Evolutionary conservation across 371 early-diverging fungal species (phyloP).

Genomic region (Entomophthora muscae): DNA sequence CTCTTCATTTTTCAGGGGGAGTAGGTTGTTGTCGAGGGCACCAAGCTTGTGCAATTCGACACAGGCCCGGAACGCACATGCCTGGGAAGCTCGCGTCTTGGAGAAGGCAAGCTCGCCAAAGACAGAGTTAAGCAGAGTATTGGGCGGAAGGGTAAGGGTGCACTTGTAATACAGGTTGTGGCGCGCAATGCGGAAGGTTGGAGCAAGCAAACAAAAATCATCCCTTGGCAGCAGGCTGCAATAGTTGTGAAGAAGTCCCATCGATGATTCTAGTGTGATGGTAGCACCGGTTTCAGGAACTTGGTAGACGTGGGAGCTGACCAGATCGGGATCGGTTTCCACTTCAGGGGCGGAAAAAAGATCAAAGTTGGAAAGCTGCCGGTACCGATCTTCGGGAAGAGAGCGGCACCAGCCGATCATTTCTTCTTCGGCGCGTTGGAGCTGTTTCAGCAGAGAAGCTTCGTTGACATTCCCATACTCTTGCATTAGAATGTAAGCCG

Average conservation of each 20-base stretch:
- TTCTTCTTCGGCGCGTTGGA: slow-evolving; percentile 24
- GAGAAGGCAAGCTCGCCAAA: slow-evolving; percentile 31
- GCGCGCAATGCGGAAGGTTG: slow-evolving; percentile 22
- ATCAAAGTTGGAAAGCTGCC: slow-evolving; percentile 11
- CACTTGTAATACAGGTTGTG: slow-evolving; percentile 23
- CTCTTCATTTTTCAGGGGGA: slow-evolving; percentile 22
- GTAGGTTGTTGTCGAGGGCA: slow-evolving; percentile 53
- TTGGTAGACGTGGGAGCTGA: slow-evolving; percentile 15
- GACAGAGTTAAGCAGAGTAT: slow-evolving; percentile 35
- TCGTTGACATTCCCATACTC: slow-evolving; percentile 29
- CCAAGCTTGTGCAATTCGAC: slow-evolving; percentile 37
- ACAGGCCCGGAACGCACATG: slow-evolving; percentile 50
- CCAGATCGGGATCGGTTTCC: slow-evolving; percentile 14
- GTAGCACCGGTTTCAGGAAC: slow-evolving; percentile 39
- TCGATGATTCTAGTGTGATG: slow-evolving; percentile 37
- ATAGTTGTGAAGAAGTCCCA: slow-evolving; percentile 38
- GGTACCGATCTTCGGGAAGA: slow-evolving; percentile 25
- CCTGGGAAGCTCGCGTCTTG: slow-evolving; percentile 47
- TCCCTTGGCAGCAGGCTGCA: slow-evolving; percentile 43
- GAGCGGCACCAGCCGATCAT: slow-evolving; percentile 30
- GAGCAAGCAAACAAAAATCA: slow-evolving; percentile 23
- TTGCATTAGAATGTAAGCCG: slow-evolving; percentile 53
- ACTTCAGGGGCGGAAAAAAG: slow-evolving; percentile 13
- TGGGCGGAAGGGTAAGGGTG: slow-evolving; percentile 33
- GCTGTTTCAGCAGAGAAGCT: slow-evolving; percentile 16